These are phyloP conservation scores for Termitomyces sp. DNA, from an alignment of 768 basidiomycete genomes.

Conservation along the genomic window DNA sequence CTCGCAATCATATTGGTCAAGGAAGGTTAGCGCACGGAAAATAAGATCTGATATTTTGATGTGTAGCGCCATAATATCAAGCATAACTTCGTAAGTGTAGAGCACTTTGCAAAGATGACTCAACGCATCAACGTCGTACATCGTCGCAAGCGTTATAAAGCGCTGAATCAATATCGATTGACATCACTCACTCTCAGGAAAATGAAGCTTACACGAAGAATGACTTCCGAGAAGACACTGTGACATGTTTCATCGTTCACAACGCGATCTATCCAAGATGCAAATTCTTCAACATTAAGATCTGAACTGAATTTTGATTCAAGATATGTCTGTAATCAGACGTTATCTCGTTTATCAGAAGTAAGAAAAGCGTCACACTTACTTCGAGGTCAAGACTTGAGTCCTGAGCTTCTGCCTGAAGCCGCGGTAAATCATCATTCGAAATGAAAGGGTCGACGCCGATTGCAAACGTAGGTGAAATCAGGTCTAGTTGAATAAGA, in stretches of 20 bases:
- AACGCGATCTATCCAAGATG: slow-evolving; percentile 40
- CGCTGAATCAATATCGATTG: slow-evolving; percentile 37
- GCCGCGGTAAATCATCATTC: slow-evolving; percentile 43
- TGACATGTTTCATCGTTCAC: slow-evolving; percentile 59
- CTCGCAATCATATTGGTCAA: slow-evolving; percentile 77
- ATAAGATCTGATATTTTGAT: slow-evolving; percentile 61
- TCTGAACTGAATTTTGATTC: slow-evolving; percentile 58
- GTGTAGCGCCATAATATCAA: slow-evolving; percentile 73
- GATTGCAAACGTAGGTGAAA: slow-evolving; percentile 49
- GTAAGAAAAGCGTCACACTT: slow-evolving; percentile 12
- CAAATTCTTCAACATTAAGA: slow-evolving; percentile 30
- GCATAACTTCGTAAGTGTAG: slow-evolving; percentile 49
- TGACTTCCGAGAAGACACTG: slow-evolving; percentile 49
- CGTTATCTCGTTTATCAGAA: slow-evolving; percentile 3
- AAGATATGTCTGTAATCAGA: slow-evolving; percentile 43
- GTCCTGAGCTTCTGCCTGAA: slow-evolving; percentile 60
- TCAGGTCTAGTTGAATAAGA: slow-evolving; percentile 46
- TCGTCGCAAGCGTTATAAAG: slow-evolving; percentile 47
- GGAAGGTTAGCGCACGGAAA: slow-evolving; percentile 54
- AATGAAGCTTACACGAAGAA: slow-evolving; percentile 47
- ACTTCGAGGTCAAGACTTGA: slow-evolving; percentile 58
- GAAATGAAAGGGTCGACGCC: slow-evolving; percentile 50
- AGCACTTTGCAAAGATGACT: slow-evolving; percentile 70
- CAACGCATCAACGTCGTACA: slow-evolving; percentile 64
- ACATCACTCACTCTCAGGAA: background rate